These are phyloP conservation scores for Colletotrichum neosansevieriae DNA, from an alignment of 2,329 filamentous ascomycete species.

Conservation along the genomic window DNA sequence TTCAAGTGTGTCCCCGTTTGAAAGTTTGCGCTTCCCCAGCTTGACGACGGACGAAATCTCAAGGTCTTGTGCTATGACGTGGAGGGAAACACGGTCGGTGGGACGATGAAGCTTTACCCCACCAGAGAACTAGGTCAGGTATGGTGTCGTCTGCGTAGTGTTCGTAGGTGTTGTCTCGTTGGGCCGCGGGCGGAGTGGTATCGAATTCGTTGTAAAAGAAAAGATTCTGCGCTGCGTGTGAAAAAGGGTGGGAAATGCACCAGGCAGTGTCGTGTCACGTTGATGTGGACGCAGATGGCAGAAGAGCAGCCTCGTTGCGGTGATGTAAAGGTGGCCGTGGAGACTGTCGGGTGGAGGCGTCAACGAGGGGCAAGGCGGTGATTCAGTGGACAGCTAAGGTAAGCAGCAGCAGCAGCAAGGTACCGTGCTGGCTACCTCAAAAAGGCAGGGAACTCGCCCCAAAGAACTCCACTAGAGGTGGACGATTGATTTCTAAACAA, in stretches of 20 bases:
- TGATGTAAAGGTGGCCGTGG: slow-evolving; percentile 37
- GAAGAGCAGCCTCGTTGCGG: slow-evolving; percentile 32
- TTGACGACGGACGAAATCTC: slow-evolving; percentile 53
- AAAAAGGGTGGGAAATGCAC: slow-evolving; percentile 14
- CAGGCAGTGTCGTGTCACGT: slow-evolving; percentile 33
- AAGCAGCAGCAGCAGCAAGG: slow-evolving; percentile 5
- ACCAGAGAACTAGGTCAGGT: slow-evolving; percentile 43
- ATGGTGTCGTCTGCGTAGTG: slow-evolving; percentile 16
- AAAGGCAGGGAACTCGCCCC: not conserved
- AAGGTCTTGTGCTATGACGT: slow-evolving; percentile 35
- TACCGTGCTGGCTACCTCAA: not conserved
- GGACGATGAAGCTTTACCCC: slow-evolving; percentile 52
- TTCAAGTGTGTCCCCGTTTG: slow-evolving; percentile 68
- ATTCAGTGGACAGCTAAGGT: slow-evolving; percentile 19
- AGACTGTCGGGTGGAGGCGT: slow-evolving; percentile 25
- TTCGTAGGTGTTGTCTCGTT: slow-evolving; percentile 8
- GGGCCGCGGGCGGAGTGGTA: slow-evolving; percentile 20
- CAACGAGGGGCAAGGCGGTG: slow-evolving; percentile 28
- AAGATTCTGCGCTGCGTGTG: slow-evolving; percentile 43
- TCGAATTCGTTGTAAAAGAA: slow-evolving; percentile 39
- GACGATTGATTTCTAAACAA: slow-evolving; percentile 21
- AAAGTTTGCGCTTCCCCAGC: slow-evolving; percentile 77
- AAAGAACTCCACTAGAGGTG: slow-evolving; percentile 11
- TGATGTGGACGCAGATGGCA: slow-evolving; percentile 25
- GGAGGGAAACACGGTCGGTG: slow-evolving; percentile 39